Evolutionary conservation across 1,284 basidiomycete genomes (phyloP), one percentile per base, ranked within the genome.

Genomic region (Rhodotorula sp.): DNA sequence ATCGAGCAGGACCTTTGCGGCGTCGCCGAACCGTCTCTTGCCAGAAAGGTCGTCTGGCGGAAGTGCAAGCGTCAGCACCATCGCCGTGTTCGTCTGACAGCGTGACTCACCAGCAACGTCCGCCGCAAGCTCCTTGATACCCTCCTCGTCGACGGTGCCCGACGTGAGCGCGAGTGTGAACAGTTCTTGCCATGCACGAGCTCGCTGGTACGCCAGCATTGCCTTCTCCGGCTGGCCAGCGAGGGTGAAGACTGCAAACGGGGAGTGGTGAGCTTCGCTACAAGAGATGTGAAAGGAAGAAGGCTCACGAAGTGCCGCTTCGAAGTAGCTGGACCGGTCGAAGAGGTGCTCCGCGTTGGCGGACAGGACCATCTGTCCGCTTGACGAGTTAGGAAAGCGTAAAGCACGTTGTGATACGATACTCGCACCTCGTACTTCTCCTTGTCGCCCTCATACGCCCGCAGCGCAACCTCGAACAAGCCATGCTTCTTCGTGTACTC

Each of bases 311-410:
- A 89, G 82, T 0, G 90, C 94, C 6, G 94, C 91, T 75, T 96
- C 89, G 69, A 84, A 82, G 79, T 90, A 92, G 52, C 95, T 90
- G 69, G 91, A 83, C 59, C 89, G 82, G 72, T 95, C 92, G 77
- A 90, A 90, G 2, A 97, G 83, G 84, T 92, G 91, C 71, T 93
- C 91, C 20, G 92, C 95, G 77, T 95, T 96, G 15, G 90, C 78
- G 57, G 86, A 86, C 59, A 94, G 81, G n/a, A 94, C 82, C 57
- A 80, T 78, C 86, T 87, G 62, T 66, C 53, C 44, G n/a, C 19
- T 32, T 3, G 11, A 30, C 24, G 36, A 19, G 34, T 27, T 5
- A 24, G 6, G 22, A 11, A 7, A 51, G 8, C 49, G 49, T 13
- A 51, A 51, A 17, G 34, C 19, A 36, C 15, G 10, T 34, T n/a